A percentile compares a stretch with the other conserved stretches of the same genome.
Evolutionary conservation across 1,284 basidiomycete species (phyloP).

Genomic region (Pholiota adiposa): DNA sequence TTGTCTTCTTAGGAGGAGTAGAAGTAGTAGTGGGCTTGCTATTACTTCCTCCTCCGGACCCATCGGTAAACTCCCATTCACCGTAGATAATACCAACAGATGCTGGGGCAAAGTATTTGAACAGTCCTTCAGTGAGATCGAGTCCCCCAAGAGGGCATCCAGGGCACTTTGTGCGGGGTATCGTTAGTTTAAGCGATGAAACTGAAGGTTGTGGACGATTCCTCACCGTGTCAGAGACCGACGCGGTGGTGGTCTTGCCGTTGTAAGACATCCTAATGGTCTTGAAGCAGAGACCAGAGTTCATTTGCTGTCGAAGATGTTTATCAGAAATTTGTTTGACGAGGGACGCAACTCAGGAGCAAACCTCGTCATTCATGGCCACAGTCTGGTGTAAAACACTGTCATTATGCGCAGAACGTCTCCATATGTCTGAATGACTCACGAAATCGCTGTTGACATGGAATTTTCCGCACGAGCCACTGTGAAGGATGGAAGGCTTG

Average conservation of each 20-base stretch:
- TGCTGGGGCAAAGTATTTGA: constrained; percentile 58
- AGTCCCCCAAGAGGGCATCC: constrained; percentile 75
- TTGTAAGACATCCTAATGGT: constrained; percentile 66
- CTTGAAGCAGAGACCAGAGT: constrained; percentile 64
- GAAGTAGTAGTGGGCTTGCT: constrained; percentile 12
- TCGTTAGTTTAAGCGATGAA: background rate
- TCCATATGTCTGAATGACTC: constrained; percentile 28
- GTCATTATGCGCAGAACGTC: constrained; percentile 3
- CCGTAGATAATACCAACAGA: constrained; percentile 60
- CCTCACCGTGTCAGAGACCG: constrained; percentile 67
- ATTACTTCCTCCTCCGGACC: constrained; percentile 14
- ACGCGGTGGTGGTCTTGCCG: constrained; percentile 65
- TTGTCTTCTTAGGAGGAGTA: constrained; percentile 11
- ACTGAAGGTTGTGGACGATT: background rate
- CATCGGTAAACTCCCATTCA: constrained; percentile 54
- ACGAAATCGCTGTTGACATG: constrained; percentile 56
- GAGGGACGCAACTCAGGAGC: background rate
- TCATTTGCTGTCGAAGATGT: constrained; percentile 45
- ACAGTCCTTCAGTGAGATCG: constrained; percentile 80
- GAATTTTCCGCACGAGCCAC: constrained; percentile 59
- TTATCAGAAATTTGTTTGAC: constrained; percentile 4
- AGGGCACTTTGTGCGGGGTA: constrained; percentile 50
- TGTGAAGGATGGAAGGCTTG: constrained; percentile 25
- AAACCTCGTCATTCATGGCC: constrained; percentile 40
- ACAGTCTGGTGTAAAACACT: constrained; percentile 42